Evolutionary conservation across 805 yeast genomes (phyloP).

Genomic region (Hanseniaspora osmophila): DNA sequence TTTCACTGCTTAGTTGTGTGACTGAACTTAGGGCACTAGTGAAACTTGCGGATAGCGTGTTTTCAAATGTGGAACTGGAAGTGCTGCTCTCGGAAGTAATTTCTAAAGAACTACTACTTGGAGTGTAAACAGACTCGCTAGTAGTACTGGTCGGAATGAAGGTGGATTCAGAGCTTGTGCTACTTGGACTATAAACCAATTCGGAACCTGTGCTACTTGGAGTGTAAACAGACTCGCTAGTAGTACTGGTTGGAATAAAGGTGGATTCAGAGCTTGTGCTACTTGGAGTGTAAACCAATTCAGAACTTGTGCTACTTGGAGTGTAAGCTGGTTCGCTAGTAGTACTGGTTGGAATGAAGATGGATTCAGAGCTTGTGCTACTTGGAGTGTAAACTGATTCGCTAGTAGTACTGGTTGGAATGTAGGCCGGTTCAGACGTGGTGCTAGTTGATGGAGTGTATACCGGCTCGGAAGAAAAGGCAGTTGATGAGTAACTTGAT

Average conservation of each 20-base stretch:
- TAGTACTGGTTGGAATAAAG: constrained; percentile 11
- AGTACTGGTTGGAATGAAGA: constrained; percentile 13
- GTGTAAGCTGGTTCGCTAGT: constrained; percentile 12
- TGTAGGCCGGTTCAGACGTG: constrained; percentile 11
- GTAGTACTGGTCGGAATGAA: constrained; percentile 8
- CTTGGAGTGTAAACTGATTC: constrained; percentile 8
- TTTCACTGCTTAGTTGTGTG: no score
- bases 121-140: constrained; percentile 13
- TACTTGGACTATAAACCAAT: no score
- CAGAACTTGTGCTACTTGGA: constrained; percentile 17
- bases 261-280: constrained; percentile 19
- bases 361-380: no score
- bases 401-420: constrained; percentile 15
- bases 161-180: no score
- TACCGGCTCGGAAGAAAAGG: no score
- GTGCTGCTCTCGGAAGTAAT: constrained; percentile 11
- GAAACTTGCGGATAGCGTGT: no score
- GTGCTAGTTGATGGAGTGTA: constrained; percentile 14
- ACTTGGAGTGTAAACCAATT: constrained; percentile 14
- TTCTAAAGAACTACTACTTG: constrained; percentile 12
- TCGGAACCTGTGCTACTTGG: no score
- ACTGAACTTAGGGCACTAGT: no score
- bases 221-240: no score
- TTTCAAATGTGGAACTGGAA: constrained; percentile 10
- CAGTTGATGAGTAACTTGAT: constrained; percentile 1